These are phyloP conservation scores for Ogataea paraovalis DNA, from an alignment of 805 yeast genomes.

Conservation along the genomic window DNA sequence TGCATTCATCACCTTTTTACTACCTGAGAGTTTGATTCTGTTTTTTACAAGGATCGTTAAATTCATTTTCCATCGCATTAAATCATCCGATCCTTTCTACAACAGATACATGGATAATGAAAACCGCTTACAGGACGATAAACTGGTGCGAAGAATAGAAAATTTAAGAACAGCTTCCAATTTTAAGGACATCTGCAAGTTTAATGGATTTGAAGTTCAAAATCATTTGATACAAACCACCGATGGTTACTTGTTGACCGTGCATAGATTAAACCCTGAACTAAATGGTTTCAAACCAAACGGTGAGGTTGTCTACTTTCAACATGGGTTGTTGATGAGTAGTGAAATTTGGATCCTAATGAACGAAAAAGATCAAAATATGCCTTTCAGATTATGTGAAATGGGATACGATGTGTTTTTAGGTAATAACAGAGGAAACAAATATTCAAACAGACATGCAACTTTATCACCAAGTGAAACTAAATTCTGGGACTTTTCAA, in stretches of 20 bases:
- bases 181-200: slow-evolving; percentile 60
- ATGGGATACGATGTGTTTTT: slow-evolving; percentile 92
- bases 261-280: slow-evolving; percentile 59
- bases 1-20: slow-evolving; percentile 21
- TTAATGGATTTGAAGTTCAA: slow-evolving; percentile 69
- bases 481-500: slow-evolving; percentile 85
- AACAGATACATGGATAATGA: slow-evolving; percentile 18
- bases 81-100: slow-evolving; percentile 20
- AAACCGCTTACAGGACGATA: slow-evolving; percentile 13
- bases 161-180: slow-evolving; percentile 42
- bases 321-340: slow-evolving; percentile 89
- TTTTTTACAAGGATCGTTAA: slow-evolving; percentile 21
- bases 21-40: slow-evolving; percentile 23
- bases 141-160: slow-evolving; percentile 22
- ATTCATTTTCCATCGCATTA: slow-evolving; percentile 17
- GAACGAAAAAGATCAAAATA: slow-evolving; percentile 38
- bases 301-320: slow-evolving; percentile 67
- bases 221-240: slow-evolving; percentile 73
- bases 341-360: slow-evolving; percentile 63
- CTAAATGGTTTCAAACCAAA: slow-evolving; percentile 29
- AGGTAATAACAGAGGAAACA: slow-evolving; percentile 91
- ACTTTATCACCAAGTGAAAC: slow-evolving; percentile 34
- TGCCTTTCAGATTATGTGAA: slow-evolving; percentile 76
- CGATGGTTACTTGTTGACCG: slow-evolving; percentile 71
- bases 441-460: slow-evolving; percentile 80